A percentile compares a stretch with the other conserved stretches of the same genome.
These are phyloP conservation scores for button mushroom (Agaricus bisporus) DNA, from an alignment of 768 basidiomycete species.

Conservation along the genomic window DNA sequence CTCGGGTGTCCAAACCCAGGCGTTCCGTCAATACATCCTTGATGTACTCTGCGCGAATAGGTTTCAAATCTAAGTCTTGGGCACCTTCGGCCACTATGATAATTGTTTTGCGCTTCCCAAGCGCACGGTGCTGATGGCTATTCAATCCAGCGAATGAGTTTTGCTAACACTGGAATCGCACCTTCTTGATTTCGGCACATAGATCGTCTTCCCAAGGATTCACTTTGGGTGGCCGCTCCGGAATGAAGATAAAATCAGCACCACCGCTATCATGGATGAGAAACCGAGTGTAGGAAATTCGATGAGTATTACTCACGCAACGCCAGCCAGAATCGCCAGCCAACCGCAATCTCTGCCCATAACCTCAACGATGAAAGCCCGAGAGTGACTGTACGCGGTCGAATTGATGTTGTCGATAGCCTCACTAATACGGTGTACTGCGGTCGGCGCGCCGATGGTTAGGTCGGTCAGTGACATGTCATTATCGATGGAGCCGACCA, in stretches of 20 bases:
- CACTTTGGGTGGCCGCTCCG: constrained; percentile 77
- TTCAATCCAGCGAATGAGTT: neutral
- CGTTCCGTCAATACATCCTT: constrained; percentile 84
- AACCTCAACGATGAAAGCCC: constrained; percentile 97
- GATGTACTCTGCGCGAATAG: constrained; percentile 88
- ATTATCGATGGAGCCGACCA: constrained; percentile 98
- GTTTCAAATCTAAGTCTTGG: constrained; percentile 78
- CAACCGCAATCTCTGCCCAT: constrained; percentile 99
- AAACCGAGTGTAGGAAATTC: neutral
- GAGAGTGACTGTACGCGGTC: constrained; percentile 91
- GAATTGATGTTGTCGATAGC: constrained; percentile 98
- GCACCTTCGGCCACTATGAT: constrained; percentile 98
- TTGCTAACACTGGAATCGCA: constrained; percentile 29
- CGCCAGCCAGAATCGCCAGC: constrained; percentile 89
- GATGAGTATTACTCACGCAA: constrained; percentile 50
- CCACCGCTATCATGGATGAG: constrained; percentile 49
- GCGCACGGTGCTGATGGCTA: constrained; percentile 67
- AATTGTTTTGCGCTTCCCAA: constrained; percentile 97
- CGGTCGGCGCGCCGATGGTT: constrained; percentile 95
- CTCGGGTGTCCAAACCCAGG: constrained; percentile 89
- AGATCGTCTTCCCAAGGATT: constrained; percentile 89
- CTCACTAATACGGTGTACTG: constrained; percentile 94
- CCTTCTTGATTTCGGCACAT: constrained; percentile 78
- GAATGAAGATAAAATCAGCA: constrained; percentile 97
- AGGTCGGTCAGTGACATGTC: constrained; percentile 98